These are phyloP conservation scores for Pilaira anomala DNA, from an alignment of 192 early-diverging fungal species.

Conservation along the genomic window DNA sequence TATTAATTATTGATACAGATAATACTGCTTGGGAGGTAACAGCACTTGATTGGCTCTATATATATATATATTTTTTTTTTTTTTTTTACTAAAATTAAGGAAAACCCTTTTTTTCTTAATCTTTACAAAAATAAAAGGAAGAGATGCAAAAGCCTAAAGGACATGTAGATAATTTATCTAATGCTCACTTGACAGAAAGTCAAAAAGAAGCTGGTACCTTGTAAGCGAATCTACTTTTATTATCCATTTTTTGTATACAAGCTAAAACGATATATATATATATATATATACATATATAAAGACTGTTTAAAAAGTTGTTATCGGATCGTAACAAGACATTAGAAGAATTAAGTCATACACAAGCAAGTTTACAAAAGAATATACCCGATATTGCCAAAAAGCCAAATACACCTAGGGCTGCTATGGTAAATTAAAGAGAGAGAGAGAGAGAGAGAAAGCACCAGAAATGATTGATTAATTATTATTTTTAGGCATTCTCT, in stretches of 20 bases:
- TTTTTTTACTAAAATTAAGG: no score
- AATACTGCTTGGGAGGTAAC: no score
- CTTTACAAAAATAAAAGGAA: background rate
- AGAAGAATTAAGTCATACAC: slow-evolving; percentile 28
- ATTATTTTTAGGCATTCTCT: slow-evolving; percentile 44
- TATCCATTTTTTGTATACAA: background rate
- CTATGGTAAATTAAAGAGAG: slow-evolving; percentile 1
- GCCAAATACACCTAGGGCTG: background rate
- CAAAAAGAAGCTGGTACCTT: slow-evolving; percentile 10
- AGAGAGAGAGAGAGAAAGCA: background rate
- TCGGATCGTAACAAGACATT: slow-evolving; percentile 21
- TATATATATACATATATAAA: background rate
- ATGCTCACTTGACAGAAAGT: slow-evolving; percentile 1
- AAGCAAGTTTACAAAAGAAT: slow-evolving; percentile 20
- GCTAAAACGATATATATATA: background rate
- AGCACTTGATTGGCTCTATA: no score
- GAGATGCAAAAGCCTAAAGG: background rate
- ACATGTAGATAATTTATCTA: no score
- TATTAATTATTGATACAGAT: no score
- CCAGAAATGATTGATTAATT: background rate
- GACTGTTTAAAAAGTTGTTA: slow-evolving; percentile 16
- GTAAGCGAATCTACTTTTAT: background rate
- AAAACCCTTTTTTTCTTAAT: no score
- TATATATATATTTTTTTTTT: no score
- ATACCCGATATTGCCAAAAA: slow-evolving; percentile 10